Base-by-base conservation (phyloP, 2,329 filamentous ascomycete genomes). In the Epichloe brachyelytri region DNA sequence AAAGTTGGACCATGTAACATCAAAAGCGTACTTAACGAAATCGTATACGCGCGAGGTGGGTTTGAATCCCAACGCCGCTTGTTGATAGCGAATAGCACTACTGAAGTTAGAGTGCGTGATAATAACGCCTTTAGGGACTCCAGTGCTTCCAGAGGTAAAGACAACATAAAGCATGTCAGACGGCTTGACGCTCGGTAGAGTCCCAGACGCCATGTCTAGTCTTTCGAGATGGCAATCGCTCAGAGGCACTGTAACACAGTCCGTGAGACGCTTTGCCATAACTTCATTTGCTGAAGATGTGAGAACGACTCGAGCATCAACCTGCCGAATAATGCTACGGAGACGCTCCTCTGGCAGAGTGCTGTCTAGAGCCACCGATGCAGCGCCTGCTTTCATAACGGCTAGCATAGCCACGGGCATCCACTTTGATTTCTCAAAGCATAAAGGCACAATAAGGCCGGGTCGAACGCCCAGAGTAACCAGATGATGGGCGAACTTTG, bases 341-440 rank as follows among this genome's bases (percentile, higher is more conserved):
- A 55, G 43, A 5, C 53, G 50, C 10, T 53, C 46, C 26, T 51
- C 48, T 15, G 55, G 55, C 2, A 51, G 51, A 17, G 49, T 48
- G n/a, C 37, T 37, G 20, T 58, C 55, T n/a, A 59, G 33, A 15
- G 51, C 43, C 3, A 59, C 53, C 2, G 48, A 54, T 4, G 54
- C 55, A 19, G 49, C 63, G 11, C 65, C 65, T 38, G 65, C 61
- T 50, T 66, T 67, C 36, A 69, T 51, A 0, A 67, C 59, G 4
- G 55, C 64, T 10, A 69, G 53, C 54, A 65, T 61, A 1, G 61
- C 59, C 2, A 67, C 59, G 8, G 58, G 44, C 1, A 57, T 58
- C 62, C 61, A 68, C 39, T 55, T 57, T 3, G 64, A 67, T 53
- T 68, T 69, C 30, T 66, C 63, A 46, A 68, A 67, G 40, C 57